A percentile compares a stretch with the other conserved stretches of the same genome.
phyloP scores from a whole-genome alignment of 805 yeast species.

The Candida chilensis region DNA sequence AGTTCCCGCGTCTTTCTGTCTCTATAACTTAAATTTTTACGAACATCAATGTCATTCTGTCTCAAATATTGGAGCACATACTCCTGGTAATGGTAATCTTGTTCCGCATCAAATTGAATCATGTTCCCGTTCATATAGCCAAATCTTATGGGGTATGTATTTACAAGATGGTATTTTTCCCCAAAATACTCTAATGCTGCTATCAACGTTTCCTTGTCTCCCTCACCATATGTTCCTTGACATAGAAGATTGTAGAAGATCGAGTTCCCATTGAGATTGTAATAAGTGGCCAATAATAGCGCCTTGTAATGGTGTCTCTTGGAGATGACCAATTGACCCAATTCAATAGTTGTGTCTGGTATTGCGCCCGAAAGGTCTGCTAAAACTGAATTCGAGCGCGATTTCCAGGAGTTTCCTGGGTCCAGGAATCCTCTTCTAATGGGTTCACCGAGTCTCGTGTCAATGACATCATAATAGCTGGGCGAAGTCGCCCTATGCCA shows the following conservation, averaged over 20 bases:
- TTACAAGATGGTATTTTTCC: slow-evolving; percentile 19
- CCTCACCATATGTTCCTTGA: slow-evolving; percentile 23
- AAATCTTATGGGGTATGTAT: slow-evolving; percentile 7
- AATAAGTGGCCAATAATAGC: slow-evolving; percentile 20
- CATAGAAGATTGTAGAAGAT: slow-evolving; percentile 19
- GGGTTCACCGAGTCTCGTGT: slow-evolving; percentile 17
- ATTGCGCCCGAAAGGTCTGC: slow-evolving; percentile 25
- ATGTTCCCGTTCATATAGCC: slow-evolving; percentile 8
- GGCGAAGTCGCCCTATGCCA: slow-evolving; percentile 25
- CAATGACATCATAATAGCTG: slow-evolving; percentile 18
- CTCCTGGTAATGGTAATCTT: slow-evolving; percentile 7
- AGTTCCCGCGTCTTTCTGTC: slow-evolving; percentile 13
- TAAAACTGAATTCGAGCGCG: slow-evolving; percentile 10
- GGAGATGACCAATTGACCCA: slow-evolving; percentile 25
- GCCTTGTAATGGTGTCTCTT: slow-evolving; percentile 21
- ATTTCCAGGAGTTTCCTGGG: slow-evolving; percentile 13
- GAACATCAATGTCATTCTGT: slow-evolving; percentile 12
- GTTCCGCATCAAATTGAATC: slow-evolving; percentile 20
- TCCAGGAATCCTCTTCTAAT: slow-evolving; percentile 16
- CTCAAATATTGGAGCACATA: slow-evolving; percentile 18
- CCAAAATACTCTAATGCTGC: slow-evolving; percentile 25
- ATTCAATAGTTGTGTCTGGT: slow-evolving; percentile 15
- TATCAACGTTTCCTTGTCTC: slow-evolving; percentile 27
- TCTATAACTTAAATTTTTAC: slow-evolving; percentile 19
- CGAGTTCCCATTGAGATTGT: slow-evolving; percentile 19